A percentile compares a stretch with the other conserved stretches of the same genome.
phyloP scores from a whole-genome alignment of 129 eudicot species.

The Dittrichia graveolens region DNA sequence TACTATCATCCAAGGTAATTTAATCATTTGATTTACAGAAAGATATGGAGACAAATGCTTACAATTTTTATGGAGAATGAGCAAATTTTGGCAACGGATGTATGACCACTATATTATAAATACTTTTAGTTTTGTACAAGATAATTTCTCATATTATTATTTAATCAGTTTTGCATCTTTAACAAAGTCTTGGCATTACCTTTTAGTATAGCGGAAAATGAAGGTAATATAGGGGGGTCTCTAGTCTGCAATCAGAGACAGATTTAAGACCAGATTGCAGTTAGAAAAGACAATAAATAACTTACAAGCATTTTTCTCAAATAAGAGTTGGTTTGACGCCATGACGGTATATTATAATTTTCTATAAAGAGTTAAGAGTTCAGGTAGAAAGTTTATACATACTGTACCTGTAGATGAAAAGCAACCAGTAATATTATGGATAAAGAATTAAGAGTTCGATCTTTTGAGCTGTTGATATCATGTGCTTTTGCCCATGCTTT shows the following conservation, averaged over 20 bases:
- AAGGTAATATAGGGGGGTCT: constrained; percentile 41
- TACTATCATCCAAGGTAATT: background rate
- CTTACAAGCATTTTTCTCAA: background rate
- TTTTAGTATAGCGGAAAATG: constrained; percentile 33
- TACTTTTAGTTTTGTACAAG: constrained; percentile 10
- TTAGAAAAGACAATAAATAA: background rate
- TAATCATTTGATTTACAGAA: constrained; percentile 15
- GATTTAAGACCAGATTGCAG: constrained; percentile 23
- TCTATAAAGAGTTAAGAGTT: background rate
- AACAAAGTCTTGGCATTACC: constrained; percentile 24
- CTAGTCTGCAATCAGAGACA: constrained; percentile 38
- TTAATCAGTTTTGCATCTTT: background rate
- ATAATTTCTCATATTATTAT: background rate
- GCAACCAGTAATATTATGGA: constrained; percentile 40
- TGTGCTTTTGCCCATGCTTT: constrained; percentile 92
- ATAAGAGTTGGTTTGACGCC: background rate
- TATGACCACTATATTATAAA: background rate
- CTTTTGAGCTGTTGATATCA: constrained; percentile 73
- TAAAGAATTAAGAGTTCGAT: constrained; percentile 38
- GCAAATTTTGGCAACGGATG: background rate
- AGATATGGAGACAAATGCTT: background rate
- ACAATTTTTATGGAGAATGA: background rate
- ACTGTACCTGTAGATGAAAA: constrained; percentile 35
- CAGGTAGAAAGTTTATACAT: background rate
- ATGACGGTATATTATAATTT: background rate